Evolutionary conservation across 768 basidiomycete genomes (phyloP).

Genomic region (Boletellus ananiceps): DNA sequence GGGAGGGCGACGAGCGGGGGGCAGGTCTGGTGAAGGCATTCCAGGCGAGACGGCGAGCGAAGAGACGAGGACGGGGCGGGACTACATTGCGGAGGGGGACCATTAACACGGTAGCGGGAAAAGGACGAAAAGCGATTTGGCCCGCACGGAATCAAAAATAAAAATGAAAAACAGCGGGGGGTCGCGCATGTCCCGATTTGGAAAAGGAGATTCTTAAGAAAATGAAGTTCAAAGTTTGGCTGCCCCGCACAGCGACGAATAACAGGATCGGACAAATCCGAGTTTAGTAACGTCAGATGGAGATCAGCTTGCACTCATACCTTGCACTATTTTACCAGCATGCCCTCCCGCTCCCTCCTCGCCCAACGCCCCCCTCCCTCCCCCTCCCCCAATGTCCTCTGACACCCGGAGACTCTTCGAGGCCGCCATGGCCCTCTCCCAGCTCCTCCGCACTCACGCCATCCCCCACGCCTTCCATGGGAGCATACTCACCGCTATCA

Average conservation of each 20-base stretch:
- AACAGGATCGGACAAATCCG: constrained; percentile 28
- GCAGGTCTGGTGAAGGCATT: constrained; percentile 20
- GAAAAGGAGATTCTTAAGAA: background rate
- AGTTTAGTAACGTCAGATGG: constrained; percentile 27
- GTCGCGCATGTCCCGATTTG: constrained; percentile 17
- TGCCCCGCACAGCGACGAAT: constrained; percentile 16
- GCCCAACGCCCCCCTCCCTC: constrained; percentile 15
- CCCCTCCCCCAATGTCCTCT: constrained; percentile 42
- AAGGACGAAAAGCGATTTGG: constrained; percentile 23
- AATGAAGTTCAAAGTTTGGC: background rate
- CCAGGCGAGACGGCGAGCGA: constrained; percentile 23
- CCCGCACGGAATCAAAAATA: constrained; percentile 10
- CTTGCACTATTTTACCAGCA: constrained; percentile 48
- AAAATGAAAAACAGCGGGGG: constrained; percentile 14
- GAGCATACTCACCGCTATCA: constrained; percentile 62
- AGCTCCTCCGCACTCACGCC: constrained; percentile 47
- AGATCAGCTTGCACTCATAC: constrained; percentile 40
- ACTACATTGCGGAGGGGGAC: constrained; percentile 35
- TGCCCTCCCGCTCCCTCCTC: constrained; percentile 41
- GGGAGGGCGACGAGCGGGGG: constrained; percentile 18
- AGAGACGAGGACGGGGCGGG: background rate
- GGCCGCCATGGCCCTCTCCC: constrained; percentile 72
- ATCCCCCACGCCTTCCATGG: constrained; percentile 84
- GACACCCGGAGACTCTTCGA: constrained; percentile 73
- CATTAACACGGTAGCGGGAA: constrained; percentile 28